phyloP scores from a whole-genome alignment of 1,284 basidiomycete species.

The Vanrija sp. region DNA sequence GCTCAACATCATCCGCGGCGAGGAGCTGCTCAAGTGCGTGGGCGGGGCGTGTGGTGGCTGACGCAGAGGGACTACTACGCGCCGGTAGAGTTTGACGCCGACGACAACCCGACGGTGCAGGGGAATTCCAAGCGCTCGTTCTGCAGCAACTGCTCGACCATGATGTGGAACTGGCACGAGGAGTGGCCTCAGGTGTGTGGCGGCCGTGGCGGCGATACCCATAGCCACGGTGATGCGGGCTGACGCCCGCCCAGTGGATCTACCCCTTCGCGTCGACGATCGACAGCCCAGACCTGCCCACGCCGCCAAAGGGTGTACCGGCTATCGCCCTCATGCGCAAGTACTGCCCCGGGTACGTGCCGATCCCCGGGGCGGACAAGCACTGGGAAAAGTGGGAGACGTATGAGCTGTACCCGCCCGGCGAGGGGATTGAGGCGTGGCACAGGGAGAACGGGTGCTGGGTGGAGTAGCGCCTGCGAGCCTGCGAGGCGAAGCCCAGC shows the following conservation, averaged over 20 bases:
- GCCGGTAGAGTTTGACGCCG: conserved; percentile 29
- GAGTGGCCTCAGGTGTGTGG: conserved; percentile 40
- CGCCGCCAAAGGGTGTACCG: conserved; percentile 25
- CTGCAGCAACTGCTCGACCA: conserved; percentile 42
- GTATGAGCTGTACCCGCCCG: conserved; percentile 37
- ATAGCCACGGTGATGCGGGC: too few species aligned
- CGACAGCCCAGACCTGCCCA: conserved; percentile 38
- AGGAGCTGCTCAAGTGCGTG: conserved; percentile 45
- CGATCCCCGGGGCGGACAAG: conserved; percentile 33
- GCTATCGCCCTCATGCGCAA: conserved; percentile 36
- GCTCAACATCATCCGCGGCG: conserved; percentile 39
- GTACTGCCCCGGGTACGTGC: conserved; percentile 38
- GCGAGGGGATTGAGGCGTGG: conserved; percentile 41
- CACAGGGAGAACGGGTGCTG: conserved; percentile 40
- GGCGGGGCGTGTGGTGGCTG: neutral
- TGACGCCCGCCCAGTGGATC: conserved; percentile 47
- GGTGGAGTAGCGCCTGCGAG: conserved; percentile 25
- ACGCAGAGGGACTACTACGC: conserved; percentile 38
- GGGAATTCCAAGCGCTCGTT: conserved; percentile 37
- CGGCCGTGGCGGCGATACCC: too few species aligned
- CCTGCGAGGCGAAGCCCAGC: too few species aligned
- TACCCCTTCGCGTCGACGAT: conserved; percentile 46
- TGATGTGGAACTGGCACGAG: conserved; percentile 48
- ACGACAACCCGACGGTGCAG: conserved; percentile 36
- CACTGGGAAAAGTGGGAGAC: conserved; percentile 9